Conservation (phyloP, 2,329 filamentous ascomycete genomes). For the Cercospora beticola region DNA sequence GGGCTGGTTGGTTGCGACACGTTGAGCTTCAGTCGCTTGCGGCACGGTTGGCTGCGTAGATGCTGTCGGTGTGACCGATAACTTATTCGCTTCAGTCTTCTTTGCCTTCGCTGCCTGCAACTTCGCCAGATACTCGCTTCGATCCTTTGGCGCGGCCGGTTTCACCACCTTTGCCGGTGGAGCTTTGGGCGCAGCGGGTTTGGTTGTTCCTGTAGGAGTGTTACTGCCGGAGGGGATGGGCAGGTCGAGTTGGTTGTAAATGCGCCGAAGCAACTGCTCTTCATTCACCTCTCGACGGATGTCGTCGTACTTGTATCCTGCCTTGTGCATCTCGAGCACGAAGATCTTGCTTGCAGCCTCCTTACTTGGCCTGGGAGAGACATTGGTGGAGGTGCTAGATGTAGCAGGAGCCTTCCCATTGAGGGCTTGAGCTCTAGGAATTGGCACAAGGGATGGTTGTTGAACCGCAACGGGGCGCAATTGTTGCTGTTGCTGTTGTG, state of each 20-base stretch:
- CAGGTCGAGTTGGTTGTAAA: slow-evolving; percentile 67
- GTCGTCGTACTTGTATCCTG: slow-evolving; percentile 71
- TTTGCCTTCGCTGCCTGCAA: slow-evolving; percentile 71
- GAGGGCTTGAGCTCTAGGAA: neutral
- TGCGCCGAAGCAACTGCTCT: slow-evolving; percentile 57
- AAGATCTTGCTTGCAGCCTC: slow-evolving; percentile 29
- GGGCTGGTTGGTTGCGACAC: neutral
- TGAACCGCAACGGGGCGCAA: neutral
- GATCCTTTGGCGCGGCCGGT: slow-evolving; percentile 49
- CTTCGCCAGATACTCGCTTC: slow-evolving; percentile 74
- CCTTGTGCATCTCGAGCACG: slow-evolving; percentile 41
- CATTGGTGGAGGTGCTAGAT: neutral
- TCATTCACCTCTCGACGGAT: slow-evolving; percentile 74
- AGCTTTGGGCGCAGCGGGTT: neutral
- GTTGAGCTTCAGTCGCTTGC: neutral
- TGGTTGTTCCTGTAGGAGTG: neutral
- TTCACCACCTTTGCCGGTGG: slow-evolving; percentile 17
- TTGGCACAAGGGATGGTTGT: slow-evolving; percentile 1
- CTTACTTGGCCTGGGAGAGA: slow-evolving; percentile 5
- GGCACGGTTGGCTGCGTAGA: neutral
- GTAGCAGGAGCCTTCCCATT: slow-evolving; percentile 9
- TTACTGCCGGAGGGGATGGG: slow-evolving; percentile 16
- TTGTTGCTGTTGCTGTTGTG: slow-evolving; percentile 5
- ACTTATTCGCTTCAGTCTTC: slow-evolving; percentile 44
- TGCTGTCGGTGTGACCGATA: slow-evolving; percentile 6